A percentile compares a stretch with the other conserved stretches of the same genome.
These are phyloP conservation scores for Daldinia grandis DNA, from an alignment of 495 filamentous ascomycete genomes.

Conservation along the genomic window DNA sequence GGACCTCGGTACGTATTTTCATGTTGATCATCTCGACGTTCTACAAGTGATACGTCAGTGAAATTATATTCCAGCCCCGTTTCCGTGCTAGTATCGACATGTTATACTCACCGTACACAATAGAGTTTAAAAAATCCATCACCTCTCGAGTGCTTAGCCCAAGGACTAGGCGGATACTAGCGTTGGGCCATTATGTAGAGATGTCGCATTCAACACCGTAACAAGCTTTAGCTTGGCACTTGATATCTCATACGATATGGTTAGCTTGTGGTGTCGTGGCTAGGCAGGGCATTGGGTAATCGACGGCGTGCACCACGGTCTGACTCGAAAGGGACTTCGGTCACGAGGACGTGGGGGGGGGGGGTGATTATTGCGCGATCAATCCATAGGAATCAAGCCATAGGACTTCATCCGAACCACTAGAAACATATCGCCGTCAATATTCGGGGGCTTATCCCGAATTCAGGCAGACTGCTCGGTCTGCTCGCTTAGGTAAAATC, in stretches of 20 bases:
- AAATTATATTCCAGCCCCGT: not conserved
- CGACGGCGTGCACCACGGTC: not conserved
- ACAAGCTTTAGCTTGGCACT: constrained; percentile 4
- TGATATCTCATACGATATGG: not conserved
- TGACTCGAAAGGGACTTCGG: constrained; percentile 22
- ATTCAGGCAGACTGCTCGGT: not conserved
- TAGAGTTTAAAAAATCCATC: not conserved
- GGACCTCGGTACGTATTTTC: not conserved
- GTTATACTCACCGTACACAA: not conserved
- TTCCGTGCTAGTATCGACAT: not conserved
- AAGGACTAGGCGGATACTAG: not conserved
- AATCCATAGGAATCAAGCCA: not conserved
- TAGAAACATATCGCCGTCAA: not conserved
- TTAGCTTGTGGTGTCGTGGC: not conserved
- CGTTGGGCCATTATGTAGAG: not conserved
- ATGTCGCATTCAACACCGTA: not conserved
- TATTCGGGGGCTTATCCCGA: not conserved
- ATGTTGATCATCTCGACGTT: not conserved
- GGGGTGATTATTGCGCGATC: not conserved
- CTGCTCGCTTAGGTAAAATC: not conserved
- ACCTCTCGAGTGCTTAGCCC: no score
- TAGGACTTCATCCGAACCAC: not conserved
- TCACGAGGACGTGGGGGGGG: constrained; percentile 11
- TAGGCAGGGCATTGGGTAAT: not conserved
- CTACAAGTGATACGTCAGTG: not conserved